A percentile compares a stretch with the other conserved stretches of the same genome.
These are phyloP conservation scores for Cucurbita pepo DNA, from an alignment of 306 rosid genomes.

Conservation along the genomic window DNA sequence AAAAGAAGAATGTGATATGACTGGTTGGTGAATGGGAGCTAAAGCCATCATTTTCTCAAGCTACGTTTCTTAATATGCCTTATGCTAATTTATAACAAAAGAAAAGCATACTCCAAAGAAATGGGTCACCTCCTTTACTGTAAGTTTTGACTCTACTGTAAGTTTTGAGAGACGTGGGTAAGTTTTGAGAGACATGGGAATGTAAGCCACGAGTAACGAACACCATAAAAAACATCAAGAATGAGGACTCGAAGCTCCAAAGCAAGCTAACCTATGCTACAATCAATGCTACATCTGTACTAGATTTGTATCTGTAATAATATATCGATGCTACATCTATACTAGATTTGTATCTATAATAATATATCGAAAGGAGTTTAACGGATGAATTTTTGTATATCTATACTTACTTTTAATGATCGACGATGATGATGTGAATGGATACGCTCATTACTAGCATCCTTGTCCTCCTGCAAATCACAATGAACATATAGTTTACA, in stretches of 20 bases:
- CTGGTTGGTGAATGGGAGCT: neutral
- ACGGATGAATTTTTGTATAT: neutral
- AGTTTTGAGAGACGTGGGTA: neutral
- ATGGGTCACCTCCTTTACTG: neutral
- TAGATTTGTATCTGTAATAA: neutral
- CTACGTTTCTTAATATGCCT: neutral
- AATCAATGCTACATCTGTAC: neutral
- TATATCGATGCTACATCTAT: neutral
- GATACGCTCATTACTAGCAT: neutral
- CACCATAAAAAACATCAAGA: neutral
- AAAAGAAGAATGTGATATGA: neutral
- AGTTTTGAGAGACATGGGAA: neutral
- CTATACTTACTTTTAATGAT: neutral
- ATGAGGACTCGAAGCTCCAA: neutral
- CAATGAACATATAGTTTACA: neutral
- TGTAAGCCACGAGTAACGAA: neutral
- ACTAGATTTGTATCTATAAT: neutral
- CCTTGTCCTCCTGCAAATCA: neutral
- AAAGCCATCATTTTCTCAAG: neutral
- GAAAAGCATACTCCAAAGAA: neutral
- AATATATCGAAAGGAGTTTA: neutral
- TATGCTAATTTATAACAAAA: neutral
- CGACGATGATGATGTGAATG: neutral
- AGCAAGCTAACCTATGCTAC: neutral
- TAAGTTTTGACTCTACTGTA: slow-evolving; percentile 25